A percentile compares a stretch with the other conserved stretches of the same genome.
phyloP scores from a whole-genome alignment of 345 rosid species.

The Salix dunnii region DNA sequence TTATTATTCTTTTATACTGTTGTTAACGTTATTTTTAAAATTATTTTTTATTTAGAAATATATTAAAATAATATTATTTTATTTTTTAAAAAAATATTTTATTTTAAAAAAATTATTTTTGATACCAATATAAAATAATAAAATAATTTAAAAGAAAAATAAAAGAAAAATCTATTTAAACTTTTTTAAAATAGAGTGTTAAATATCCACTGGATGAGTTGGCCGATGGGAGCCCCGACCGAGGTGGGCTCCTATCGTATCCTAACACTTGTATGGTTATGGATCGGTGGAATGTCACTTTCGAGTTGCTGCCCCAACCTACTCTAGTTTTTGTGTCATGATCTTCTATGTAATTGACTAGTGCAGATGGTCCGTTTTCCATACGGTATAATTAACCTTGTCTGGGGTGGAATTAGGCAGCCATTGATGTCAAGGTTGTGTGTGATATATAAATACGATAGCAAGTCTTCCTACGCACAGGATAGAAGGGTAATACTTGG shows the following conservation, averaged over 20 bases:
- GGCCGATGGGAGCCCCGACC: not conserved
- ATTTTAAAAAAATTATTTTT: too few relatives aligned
- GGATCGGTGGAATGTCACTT: conserved; percentile 10
- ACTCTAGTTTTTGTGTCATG: not conserved
- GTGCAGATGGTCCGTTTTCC: not conserved
- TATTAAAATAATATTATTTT: too few relatives aligned
- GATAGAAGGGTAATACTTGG: not conserved
- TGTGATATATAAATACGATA: not conserved
- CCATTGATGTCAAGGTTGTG: not conserved
- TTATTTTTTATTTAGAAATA: too few relatives aligned
- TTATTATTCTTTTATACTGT: too few relatives aligned
- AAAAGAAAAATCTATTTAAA: too few relatives aligned
- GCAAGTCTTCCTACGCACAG: not conserved
- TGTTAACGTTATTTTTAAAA: too few relatives aligned
- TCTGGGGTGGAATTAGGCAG: conserved; percentile 1
- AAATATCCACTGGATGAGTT: too few relatives aligned
- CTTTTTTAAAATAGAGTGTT: too few relatives aligned
- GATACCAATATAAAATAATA: too few relatives aligned
- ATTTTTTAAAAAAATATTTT: too few relatives aligned
- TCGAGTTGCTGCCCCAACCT: not conserved
- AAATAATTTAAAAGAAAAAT: too few relatives aligned
- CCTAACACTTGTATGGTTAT: not conserved
- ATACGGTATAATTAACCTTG: not conserved
- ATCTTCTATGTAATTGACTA: not conserved
- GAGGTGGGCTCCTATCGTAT: not conserved